Base-by-base conservation (phyloP, 2,329 filamentous ascomycete species). In the Epichloe typhina region DNA sequence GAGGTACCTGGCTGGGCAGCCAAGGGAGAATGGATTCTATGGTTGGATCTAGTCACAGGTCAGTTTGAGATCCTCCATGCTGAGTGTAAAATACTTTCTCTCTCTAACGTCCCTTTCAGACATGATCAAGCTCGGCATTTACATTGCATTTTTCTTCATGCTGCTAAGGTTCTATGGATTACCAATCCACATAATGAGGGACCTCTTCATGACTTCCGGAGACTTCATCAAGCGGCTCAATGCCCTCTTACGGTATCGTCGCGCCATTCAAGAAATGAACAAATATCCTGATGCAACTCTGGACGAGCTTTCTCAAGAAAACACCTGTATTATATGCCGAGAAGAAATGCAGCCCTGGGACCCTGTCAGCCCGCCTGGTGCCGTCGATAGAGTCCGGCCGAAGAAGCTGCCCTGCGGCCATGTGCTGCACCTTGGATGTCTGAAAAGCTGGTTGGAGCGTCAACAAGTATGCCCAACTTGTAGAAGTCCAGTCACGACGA, bases 381-480 rank as follows among this genome's bases (percentile, higher is more conserved):
- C 85, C 51, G 83, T 94, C 52, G 89, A 97, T 62, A 80, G 91
- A 50, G 78, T 86, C 51, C 79, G 93, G 19, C 88, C 93, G 6
- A 98, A 98, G 73, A 97, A 95, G 69, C 77, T 98, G 9, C 93
- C 93, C 0, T 98, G 93, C 66, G 90, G 91, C 4, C 93, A 98
- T 62, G 93, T 97, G 39, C 71, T 98, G 39, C 93, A 98, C 66
- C 86, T 96, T 57, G 85, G 89, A 46, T 98, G 93, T 65, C 78
- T 98, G 52, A 88, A 93, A 67, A 95, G 90, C 65, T 98, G 93
- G 93, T 76, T 98, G 31, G 93, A 98, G 71, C 78, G 93, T 56
- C 93, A 98, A 66, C 93, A 98, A 69, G 90, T 95, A 36, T 98
- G 93, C 64, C 93, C 93, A 6, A 98, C 89, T 2, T 98, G 93